A percentile compares a stretch with the other conserved stretches of the same genome.
Evolutionary conservation across 2,329 filamentous ascomycete genomes (phyloP).

Genomic region (Purpureocillium lavendulum): DNA sequence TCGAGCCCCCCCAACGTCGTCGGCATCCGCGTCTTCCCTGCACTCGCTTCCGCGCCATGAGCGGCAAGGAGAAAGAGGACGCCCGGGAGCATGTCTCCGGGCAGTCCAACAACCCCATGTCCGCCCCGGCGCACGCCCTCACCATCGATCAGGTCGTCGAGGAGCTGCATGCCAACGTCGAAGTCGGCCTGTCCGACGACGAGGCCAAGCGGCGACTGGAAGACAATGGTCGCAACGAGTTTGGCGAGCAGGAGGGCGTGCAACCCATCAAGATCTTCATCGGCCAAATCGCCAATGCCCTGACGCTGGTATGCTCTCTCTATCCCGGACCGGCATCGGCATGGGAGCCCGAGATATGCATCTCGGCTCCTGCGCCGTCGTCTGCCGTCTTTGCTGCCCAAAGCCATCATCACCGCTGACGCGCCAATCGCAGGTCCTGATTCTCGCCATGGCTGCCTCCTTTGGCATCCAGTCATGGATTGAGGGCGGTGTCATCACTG

Average conservation of each 20-base stretch:
- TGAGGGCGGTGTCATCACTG: constrained; percentile 49
- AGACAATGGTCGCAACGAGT: constrained; percentile 52
- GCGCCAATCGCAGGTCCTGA: constrained; percentile 31
- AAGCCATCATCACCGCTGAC: background rate
- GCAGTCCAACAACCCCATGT: constrained; percentile 41
- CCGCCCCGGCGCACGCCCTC: constrained; percentile 55
- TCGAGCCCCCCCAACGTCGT: too few species aligned
- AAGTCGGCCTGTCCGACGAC: constrained; percentile 46
- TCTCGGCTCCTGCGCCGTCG: too few species aligned
- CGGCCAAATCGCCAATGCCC: constrained; percentile 58
- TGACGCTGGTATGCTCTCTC: constrained; percentile 50
- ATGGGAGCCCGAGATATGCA: too few species aligned
- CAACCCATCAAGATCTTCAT: constrained; percentile 55
- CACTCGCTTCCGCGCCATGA: constrained; percentile 11
- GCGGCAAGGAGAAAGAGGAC: constrained; percentile 13
- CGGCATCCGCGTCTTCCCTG: background rate
- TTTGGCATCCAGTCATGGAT: constrained; percentile 52
- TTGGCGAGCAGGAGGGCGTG: constrained; percentile 52
- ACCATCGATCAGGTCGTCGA: constrained; percentile 39
- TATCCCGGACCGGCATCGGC: too few species aligned
- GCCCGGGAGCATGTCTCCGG: constrained; percentile 23
- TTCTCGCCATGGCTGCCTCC: constrained; percentile 48
- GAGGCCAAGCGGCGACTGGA: constrained; percentile 48
- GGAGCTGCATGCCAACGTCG: constrained; percentile 46
- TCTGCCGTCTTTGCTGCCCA: background rate